Conservation (phyloP, 768 basidiomycete species). For the Lactarius quietus region DNA sequence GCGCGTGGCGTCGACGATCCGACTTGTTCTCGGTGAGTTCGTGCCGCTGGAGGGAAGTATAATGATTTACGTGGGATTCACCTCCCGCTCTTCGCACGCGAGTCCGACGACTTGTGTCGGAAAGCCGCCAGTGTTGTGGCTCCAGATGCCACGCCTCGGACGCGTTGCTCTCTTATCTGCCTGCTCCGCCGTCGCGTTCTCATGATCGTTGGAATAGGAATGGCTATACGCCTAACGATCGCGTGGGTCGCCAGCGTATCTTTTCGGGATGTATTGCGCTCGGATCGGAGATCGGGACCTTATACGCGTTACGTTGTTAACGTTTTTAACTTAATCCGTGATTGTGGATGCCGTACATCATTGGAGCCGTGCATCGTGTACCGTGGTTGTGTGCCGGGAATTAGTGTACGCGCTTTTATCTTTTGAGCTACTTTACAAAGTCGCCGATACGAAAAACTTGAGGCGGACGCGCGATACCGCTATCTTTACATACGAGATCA, state of each 20-base stretch:
- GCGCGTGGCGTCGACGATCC: constrained; percentile 13
- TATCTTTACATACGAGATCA: constrained; percentile 8
- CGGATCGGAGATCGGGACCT: constrained; percentile 10
- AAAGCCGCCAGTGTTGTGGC: constrained; percentile 2
- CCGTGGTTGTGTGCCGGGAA: neutral
- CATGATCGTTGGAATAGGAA: neutral
- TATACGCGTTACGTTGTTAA: constrained; percentile 6
- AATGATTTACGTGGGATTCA: constrained; percentile 11
- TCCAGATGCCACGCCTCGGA: constrained; percentile 2
- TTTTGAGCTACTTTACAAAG: constrained; percentile 7
- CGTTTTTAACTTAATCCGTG: constrained; percentile 14
- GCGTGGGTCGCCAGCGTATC: neutral
- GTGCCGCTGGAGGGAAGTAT: neutral
- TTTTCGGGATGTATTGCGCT: neutral
- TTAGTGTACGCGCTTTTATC: neutral
- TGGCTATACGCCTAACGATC: neutral
- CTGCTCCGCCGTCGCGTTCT: constrained; percentile 2
- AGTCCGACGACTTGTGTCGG: constrained; percentile 2
- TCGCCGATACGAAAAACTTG: constrained; percentile 12
- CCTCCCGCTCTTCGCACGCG: constrained; percentile 5
- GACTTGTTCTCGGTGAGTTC: neutral
- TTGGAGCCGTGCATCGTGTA: constrained; percentile 11
- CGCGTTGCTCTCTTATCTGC: constrained; percentile 14
- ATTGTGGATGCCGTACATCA: neutral
- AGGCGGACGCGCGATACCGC: constrained; percentile 9